A percentile compares a stretch with the other conserved stretches of the same genome.
Conservation (phyloP, 164 flowering plant species). For the Sextonia rubra region DNA sequence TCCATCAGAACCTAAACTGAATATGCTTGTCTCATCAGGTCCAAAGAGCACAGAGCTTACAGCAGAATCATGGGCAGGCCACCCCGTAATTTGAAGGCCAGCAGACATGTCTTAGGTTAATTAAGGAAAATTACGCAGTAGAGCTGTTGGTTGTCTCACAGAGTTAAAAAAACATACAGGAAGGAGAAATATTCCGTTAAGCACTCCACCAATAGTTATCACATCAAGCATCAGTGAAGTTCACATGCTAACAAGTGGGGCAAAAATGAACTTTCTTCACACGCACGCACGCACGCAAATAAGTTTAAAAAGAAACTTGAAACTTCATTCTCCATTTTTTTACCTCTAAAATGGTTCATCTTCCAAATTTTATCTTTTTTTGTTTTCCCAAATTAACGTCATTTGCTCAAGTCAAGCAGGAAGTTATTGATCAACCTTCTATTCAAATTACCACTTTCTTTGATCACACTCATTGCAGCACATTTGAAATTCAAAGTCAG, state of each 20-base stretch:
- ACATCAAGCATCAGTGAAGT: not conserved
- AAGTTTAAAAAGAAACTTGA: too few relatives aligned
- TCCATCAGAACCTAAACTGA: constrained; percentile 89
- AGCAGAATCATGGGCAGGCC: constrained; percentile 98
- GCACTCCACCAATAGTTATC: not conserved
- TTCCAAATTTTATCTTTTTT: too few relatives aligned
- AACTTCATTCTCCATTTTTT: too few relatives aligned
- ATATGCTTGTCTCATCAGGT: constrained; percentile 91
- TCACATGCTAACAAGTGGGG: not conserved
- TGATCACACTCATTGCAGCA: too few relatives aligned
- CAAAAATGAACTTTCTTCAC: too few relatives aligned
- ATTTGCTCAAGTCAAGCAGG: too few relatives aligned
- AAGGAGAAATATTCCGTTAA: not conserved
- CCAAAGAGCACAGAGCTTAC: constrained; percentile 87
- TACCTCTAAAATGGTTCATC: too few relatives aligned
- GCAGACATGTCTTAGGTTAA: constrained; percentile 78
- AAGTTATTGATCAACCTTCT: too few relatives aligned
- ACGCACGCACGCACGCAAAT: too few relatives aligned
- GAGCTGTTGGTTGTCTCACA: not conserved
- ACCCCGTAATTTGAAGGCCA: constrained; percentile 92
- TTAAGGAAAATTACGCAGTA: constrained; percentile 36
- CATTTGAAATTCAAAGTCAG: too few relatives aligned
- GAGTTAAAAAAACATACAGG: not conserved
- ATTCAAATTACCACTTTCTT: too few relatives aligned
- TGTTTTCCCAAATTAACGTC: too few relatives aligned